Base-by-base conservation (phyloP, 2,329 filamentous ascomycete genomes). In the Onygenales sp. region DNA sequence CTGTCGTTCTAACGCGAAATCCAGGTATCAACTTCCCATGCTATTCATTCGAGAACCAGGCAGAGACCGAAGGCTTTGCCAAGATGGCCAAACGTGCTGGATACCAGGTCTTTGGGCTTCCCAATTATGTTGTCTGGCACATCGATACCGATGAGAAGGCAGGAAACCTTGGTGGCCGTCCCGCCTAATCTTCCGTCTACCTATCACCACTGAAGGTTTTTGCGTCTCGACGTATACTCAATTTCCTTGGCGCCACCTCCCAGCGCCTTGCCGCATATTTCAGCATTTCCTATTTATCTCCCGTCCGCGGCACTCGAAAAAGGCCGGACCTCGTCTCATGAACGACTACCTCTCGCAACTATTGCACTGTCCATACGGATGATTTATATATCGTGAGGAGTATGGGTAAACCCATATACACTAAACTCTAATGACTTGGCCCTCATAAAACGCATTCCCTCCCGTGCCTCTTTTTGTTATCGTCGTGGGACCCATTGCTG, bases 121-220 rank as follows among this genome's bases (percentile, higher is more conserved):
- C 92, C 42, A 98, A 98, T 70, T 98, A 98, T 68, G 85, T 98
- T 49, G 92, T 98, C 55, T 98, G 93, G 93, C 93, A 98, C 68
- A 88, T 95, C 64, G 93, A 98, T 70, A 98, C 93, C 2, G 83
- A 91, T 53, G 93, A 98, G 76, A 95, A 96, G 78, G 81, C 83
- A 36, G 89, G 90, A 36, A 97, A 97, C 54, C 64, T 72, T 17
- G 68, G 68, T 53, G 59, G 61, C 42, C 67, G 68, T 58, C 70
- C 70, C 57, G 69, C 69, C 14, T 71, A 66, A 57, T 71, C 36
- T 39, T 39, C 13, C 9, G 36, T 39, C 36, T n/a, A 39, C 13
- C 9, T 6, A n/a, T 39, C 36, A 9, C 36, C 13, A 9, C 36
- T 39, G 13, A 50, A 40, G 17, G 8, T 50, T 31, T 46, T 27